phyloP scores from a whole-genome alignment of 371 early-diverging fungal species.

The Coemansia sp. region DNA sequence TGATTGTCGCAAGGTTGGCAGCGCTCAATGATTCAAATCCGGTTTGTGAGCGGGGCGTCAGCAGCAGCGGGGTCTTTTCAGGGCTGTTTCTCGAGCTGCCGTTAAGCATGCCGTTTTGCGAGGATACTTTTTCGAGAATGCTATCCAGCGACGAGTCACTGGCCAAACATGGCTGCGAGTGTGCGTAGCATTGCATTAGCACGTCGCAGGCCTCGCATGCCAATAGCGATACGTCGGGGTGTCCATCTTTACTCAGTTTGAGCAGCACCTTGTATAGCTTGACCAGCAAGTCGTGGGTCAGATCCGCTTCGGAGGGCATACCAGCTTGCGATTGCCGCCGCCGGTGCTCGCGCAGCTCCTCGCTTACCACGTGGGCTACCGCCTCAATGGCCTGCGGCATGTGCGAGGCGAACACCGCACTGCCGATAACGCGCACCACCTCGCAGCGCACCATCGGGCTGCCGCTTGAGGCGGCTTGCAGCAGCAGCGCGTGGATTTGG shows the following conservation, averaged over 20 bases:
- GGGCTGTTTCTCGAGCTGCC: no score
- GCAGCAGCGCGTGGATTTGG: constrained; percentile 28
- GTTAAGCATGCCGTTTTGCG: no score
- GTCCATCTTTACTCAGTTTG: constrained; percentile 38
- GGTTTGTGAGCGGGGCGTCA: no score
- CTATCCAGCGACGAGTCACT: constrained; percentile 17
- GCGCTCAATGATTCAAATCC: no score
- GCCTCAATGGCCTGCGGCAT: constrained; percentile 45
- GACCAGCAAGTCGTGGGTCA: constrained; percentile 28
- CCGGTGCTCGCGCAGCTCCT: constrained; percentile 39
- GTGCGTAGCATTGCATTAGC: constrained; percentile 50
- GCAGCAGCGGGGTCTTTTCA: no score
- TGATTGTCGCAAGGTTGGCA: no score
- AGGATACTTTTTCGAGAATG: not conserved
- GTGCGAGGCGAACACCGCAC: constrained; percentile 42
- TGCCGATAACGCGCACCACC: constrained; percentile 46
- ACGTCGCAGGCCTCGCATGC: constrained; percentile 44
- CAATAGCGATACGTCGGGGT: constrained; percentile 42
- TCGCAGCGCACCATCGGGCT: constrained; percentile 53
- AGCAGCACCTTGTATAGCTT: constrained; percentile 47
- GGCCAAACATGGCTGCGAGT: constrained; percentile 34
- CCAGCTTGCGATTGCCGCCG: not conserved
- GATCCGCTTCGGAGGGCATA: not conserved
- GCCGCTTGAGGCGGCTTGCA: constrained; percentile 49
- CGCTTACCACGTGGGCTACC: constrained; percentile 33